Conservation (phyloP, 805 yeast species). For the Saturnispora diversa region DNA sequence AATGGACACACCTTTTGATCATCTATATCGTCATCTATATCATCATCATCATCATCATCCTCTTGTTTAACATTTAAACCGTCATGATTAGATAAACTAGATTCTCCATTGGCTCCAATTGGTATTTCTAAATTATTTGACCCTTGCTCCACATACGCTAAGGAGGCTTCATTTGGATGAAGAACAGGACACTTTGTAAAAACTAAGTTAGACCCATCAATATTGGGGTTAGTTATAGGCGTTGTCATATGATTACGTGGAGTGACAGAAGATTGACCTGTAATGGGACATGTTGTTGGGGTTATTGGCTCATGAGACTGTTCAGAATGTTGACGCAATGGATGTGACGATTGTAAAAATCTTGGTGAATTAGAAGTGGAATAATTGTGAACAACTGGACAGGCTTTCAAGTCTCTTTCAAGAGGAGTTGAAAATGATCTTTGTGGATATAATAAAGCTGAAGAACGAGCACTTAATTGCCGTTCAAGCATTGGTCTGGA, state of each 20-base stretch:
- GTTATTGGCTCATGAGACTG: neutral
- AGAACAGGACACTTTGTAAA: constrained; percentile 26
- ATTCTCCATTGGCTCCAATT: constrained; percentile 3
- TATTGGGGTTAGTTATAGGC: neutral
- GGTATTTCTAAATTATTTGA: constrained; percentile 4
- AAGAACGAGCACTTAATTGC: neutral
- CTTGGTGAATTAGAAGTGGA: neutral
- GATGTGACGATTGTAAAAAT: neutral
- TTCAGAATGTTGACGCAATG: neutral
- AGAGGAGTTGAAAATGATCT: constrained; percentile 4
- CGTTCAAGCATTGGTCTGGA: neutral
- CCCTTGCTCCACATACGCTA: constrained; percentile 1
- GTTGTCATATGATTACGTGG: neutral
- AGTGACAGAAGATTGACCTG: neutral
- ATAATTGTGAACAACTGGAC: constrained; percentile 5
- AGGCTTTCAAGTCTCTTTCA: neutral
- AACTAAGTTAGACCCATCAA: constrained; percentile 7
- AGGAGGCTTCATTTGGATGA: constrained; percentile 20
- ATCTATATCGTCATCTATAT: constrained; percentile 23
- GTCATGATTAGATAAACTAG: constrained; percentile 1
- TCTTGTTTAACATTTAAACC: too few relatives aligned
- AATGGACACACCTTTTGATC: constrained; percentile 38
- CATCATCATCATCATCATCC: constrained; percentile 17
- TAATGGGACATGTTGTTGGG: neutral
- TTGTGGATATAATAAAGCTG: neutral